Conservation (phyloP, 108 stramenopile genomes). For the Nannochloropsis salina region DNA sequence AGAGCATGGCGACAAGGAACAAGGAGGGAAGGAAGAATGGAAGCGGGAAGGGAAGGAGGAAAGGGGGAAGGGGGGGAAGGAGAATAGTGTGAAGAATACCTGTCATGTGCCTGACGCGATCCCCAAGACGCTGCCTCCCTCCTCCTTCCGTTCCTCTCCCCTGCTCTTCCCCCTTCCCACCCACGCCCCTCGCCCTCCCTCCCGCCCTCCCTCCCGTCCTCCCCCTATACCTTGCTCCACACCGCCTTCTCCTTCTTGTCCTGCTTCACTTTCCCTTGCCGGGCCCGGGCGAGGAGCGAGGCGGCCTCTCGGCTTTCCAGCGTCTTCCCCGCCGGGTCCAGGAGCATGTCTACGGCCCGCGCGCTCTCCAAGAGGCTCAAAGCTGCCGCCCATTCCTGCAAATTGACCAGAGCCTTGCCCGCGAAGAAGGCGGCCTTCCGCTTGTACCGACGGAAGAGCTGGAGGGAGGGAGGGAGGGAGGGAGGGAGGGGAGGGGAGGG, state of each 20-base stretch:
- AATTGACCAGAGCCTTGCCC: background rate
- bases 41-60: background rate
- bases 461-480: background rate
- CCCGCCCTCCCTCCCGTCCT: background rate
- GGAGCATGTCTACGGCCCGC: background rate
- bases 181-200: background rate
- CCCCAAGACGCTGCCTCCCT: background rate
- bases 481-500: background rate
- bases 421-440: background rate
- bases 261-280: background rate
- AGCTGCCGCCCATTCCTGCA: background rate
- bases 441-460: constrained; percentile 1
- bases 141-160: background rate
- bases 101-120: background rate
- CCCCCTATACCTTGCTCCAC: background rate
- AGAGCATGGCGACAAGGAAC: background rate
- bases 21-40: background rate
- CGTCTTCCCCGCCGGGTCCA: background rate
- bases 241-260: background rate
- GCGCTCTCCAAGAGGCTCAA: background rate
- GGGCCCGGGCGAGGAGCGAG: background rate
- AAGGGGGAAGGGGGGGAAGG: background rate
- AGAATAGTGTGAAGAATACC: background rate
- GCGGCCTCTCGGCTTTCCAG: background rate
- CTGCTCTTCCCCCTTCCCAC: background rate